Base-by-base conservation (phyloP, 805 yeast genomes). In the Starmera pachycereana region DNA sequence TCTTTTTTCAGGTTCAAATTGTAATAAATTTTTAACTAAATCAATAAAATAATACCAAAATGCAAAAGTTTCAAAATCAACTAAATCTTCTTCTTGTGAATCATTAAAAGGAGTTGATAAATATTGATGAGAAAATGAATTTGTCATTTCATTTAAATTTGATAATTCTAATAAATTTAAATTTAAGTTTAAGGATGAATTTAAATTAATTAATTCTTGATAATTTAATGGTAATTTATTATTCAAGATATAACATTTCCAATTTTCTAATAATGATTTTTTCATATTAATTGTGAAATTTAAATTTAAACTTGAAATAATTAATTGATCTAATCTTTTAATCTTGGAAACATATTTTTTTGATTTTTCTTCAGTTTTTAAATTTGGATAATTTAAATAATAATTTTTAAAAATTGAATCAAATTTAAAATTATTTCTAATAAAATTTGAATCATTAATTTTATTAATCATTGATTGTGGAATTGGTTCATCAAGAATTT, bases 41-140 rank as follows among this genome's bases (percentile, higher is more conserved):
- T 86, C 95, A 38, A 71, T 62, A 57, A 88, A 88, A 60, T 72
- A 73, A 66, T 74, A 82, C 96, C 97, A 89, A 59, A 87, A 87
- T 35, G 75, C 69, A 56, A 81, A 81, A 41, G 78, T 75, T 35
- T 81, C 82, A 22, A 22, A 22, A 22, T 22, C 27, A 6, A 22
- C 27, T 8, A 5, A 6, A 22, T 22, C 27, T 22, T 22, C 27
- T 22, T 22, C 27, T 22, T 22, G 9, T 8, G 9, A 22, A 22
- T 22, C 27, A 22, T 22, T 22, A 22, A 8, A 22, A 7, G 27
- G 27, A 22, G 27, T 8, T 7, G 7, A 22, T 22, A 22, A 22
- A 22, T 22, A 22, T 22, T 22, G 27, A 22, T 8, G 27, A 7
- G 27, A 22, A 22, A 22, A 22, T 22, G 27, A 7, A 6, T 6